These are phyloP conservation scores for Hyphodiscus hymeniophilus DNA, from an alignment of 495 filamentous ascomycete genomes.

Conservation along the genomic window DNA sequence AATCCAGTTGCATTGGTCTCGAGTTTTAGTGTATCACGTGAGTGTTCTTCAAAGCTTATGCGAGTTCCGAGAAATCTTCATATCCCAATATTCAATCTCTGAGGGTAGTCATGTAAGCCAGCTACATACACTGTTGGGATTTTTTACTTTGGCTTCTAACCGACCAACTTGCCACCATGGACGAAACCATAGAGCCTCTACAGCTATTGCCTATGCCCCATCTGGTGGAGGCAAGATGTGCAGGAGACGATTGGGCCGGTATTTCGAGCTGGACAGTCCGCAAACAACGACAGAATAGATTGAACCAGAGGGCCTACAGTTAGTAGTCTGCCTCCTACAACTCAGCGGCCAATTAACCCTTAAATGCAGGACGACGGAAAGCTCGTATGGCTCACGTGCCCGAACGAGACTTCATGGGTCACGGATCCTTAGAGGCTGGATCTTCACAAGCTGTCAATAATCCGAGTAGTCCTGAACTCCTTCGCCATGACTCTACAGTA, in stretches of 20 bases:
- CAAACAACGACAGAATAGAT: slow-evolving; percentile 21
- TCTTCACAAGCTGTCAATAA: not conserved
- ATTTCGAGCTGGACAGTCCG: slow-evolving; percentile 18
- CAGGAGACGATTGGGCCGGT: slow-evolving; percentile 25
- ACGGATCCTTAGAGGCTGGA: not conserved
- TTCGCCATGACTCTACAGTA: not conserved
- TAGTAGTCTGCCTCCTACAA: slow-evolving; percentile 7
- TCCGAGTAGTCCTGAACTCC: not conserved
- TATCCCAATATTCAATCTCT: not conserved
- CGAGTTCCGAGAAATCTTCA: not conserved
- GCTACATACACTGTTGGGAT: not conserved
- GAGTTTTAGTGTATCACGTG: not conserved
- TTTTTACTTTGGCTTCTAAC: not conserved
- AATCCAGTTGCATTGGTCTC: not conserved
- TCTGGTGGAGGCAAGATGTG: slow-evolving; percentile 9
- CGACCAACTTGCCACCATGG: not conserved
- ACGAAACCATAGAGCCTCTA: not conserved
- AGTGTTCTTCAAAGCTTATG: not conserved
- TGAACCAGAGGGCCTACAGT: slow-evolving; percentile 25
- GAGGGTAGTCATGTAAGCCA: not conserved
- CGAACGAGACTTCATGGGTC: not conserved
- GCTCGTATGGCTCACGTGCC: not conserved
- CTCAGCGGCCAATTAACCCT: not conserved
- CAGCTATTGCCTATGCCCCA: not conserved
- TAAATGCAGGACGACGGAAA: not conserved